These are phyloP conservation scores for Fusarium pseudocircinatum DNA, from an alignment of 2,329 filamentous ascomycete species.

Conservation along the genomic window DNA sequence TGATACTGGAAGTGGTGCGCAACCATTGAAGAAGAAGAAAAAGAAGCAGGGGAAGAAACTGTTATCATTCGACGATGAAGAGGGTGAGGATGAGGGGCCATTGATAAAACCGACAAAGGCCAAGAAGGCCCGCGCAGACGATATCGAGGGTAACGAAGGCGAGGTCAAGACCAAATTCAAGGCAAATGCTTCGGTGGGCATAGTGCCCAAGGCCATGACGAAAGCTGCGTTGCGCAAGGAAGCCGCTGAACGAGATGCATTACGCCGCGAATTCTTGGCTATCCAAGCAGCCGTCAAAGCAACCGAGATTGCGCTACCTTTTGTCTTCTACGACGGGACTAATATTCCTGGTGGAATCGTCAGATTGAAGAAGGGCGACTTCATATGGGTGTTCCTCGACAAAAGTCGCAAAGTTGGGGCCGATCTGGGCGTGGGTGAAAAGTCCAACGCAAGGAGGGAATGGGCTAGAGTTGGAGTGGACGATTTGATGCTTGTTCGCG, in stretches of 20 bases:
- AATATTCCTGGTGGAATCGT: conserved; percentile 87
- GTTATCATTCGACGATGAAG: conserved; percentile 75
- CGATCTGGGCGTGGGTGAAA: conserved; percentile 78
- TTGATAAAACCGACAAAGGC: conserved; percentile 46
- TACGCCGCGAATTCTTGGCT: conserved; percentile 83
- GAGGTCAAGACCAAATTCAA: conserved; percentile 59
- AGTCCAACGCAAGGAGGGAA: conserved; percentile 73
- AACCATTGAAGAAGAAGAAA: conserved; percentile 50
- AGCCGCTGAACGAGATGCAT: conserved; percentile 78
- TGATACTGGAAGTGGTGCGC: conserved; percentile 42
- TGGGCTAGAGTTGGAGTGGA: conserved; percentile 96
- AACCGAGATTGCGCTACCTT: conserved; percentile 90
- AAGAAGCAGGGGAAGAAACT: conserved; percentile 58
- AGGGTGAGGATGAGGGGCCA: conserved; percentile 64
- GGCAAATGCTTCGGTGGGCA: conserved; percentile 68
- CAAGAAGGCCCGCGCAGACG: conserved; percentile 50
- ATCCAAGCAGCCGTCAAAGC: conserved; percentile 88
- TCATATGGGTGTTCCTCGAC: conserved; percentile 92
- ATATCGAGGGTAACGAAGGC: conserved; percentile 42
- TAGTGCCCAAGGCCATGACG: conserved; percentile 73
- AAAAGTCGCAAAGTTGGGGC: conserved; percentile 90
- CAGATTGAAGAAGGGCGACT: conserved; percentile 91
- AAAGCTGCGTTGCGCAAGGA: conserved; percentile 83
- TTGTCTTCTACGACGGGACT: conserved; percentile 96
- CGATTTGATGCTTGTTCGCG: conserved; percentile 91